Evolutionary conservation across 148 eudicot genomes (phyloP).

Genomic region (Vaccinium darrowii): DNA sequence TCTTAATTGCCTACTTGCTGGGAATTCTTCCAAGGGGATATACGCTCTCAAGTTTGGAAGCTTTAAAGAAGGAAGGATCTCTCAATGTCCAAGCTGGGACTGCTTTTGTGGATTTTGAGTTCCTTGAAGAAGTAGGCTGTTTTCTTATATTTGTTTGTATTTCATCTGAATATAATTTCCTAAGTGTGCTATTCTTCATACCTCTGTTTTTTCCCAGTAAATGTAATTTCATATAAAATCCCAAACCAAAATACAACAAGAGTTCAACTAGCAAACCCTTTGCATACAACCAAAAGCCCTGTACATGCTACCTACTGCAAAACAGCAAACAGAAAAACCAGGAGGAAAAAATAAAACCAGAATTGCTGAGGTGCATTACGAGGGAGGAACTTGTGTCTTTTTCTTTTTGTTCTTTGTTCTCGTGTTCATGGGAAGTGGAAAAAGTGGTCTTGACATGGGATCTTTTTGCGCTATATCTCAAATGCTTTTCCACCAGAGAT

Average conservation of each 20-base stretch:
- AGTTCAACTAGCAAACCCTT: too few species aligned
- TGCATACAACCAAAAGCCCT: too few species aligned
- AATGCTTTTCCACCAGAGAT: not conserved
- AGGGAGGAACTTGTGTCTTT: not conserved
- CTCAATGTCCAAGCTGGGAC: constrained; percentile 98
- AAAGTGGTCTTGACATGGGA: not conserved
- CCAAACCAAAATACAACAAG: too few species aligned
- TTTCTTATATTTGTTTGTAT: not conserved
- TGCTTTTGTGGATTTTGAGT: constrained; percentile 86
- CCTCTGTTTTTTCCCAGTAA: not conserved
- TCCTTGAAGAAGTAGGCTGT: constrained; percentile 66
- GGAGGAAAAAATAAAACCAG: too few species aligned
- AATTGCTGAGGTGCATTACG: too few species aligned
- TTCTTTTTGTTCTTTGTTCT: not conserved
- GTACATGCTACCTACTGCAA: too few species aligned
- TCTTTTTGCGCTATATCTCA: not conserved
- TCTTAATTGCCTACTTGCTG: constrained; percentile 78
- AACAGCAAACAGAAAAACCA: too few species aligned
- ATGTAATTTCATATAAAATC: too few species aligned
- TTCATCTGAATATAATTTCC: not conserved
- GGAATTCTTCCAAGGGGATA: constrained; percentile 90
- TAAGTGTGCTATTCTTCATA: not conserved
- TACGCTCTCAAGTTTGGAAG: constrained; percentile 74
- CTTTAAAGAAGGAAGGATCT: constrained; percentile 79
- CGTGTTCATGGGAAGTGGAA: not conserved